Percentiles rank a stretch among this genome's conserved stretches.
Evolutionary conservation across 306 rosid species (phyloP).

Genomic region (Phaseolus lunatus): DNA sequence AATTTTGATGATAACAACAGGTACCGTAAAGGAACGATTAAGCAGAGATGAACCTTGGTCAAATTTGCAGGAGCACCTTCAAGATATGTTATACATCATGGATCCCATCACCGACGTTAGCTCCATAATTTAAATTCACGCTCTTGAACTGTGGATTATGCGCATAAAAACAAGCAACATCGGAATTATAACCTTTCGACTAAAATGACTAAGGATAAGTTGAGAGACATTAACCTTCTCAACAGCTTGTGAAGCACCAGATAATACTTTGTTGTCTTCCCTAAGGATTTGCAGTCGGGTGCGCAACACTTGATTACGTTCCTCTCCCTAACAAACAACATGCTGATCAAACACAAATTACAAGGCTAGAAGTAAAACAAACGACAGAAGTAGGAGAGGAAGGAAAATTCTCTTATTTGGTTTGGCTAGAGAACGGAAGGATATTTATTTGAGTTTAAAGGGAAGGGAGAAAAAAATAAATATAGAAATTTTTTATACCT

Average conservation of each 20-base stretch:
- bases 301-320: slow-evolving; percentile 54
- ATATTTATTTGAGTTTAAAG: too few relatives aligned
- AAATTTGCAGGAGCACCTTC: too few relatives aligned
- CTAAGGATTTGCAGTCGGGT: slow-evolving; percentile 56
- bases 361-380: slow-evolving; percentile 11
- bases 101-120: slow-evolving; percentile 23
- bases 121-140: slow-evolving; percentile 54
- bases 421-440: background rate
- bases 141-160: slow-evolving; percentile 54
- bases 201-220: slow-evolving; percentile 24
- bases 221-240: slow-evolving; percentile 45
- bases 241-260: slow-evolving; percentile 45
- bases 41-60: too few relatives aligned
- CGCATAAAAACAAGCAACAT: background rate
- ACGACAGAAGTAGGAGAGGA: background rate
- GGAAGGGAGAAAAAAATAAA: background rate
- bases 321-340: slow-evolving; percentile 59
- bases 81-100: too few relatives aligned
- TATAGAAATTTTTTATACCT: background rate
- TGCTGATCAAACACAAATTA: slow-evolving; percentile 12
- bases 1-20: too few relatives aligned
- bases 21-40: too few relatives aligned
- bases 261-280: slow-evolving; percentile 50
- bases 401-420: background rate
- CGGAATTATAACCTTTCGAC: slow-evolving; percentile 5